Evolutionary conservation across 768 basidiomycete genomes (phyloP), one percentile per base, ranked within the genome.

Genomic region (Dentipellis fragilis): DNA sequence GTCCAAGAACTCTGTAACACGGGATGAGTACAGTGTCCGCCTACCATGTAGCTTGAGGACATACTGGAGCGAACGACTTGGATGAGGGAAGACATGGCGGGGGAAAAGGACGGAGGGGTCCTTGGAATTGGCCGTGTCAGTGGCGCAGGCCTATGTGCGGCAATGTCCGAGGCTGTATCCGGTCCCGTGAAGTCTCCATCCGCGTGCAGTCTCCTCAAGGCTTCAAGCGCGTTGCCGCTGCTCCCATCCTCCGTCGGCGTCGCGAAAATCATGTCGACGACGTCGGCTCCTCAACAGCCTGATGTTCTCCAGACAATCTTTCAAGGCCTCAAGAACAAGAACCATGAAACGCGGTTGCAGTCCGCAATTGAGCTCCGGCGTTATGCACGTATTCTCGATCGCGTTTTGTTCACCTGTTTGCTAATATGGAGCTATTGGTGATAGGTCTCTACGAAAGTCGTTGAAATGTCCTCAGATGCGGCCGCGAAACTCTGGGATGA

Each of bases 401-500:
- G 52, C 38, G 22, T 63, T 21, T 57, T 19, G 21, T 49, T 19
- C 34, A 8, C 36, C 29, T 29, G 29, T 29, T 36, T 55, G 8
- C 35, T 22, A 23, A 47, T 49, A 56, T 55, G 29, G 6, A 56
- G 61, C 57, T 34, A 49, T 45, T 35, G 12, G 10, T 47, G 55
- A 17, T 63, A 93, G 91, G 84, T 92, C 21, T 78, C 80, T 9
- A 80, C 80, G 35, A 81, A 80, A 5, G 78, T 89, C 3, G 78
- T 85, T 8, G 90, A 93, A 65, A 84, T 90, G 80, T 81, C 87
- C 10, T 82, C 88, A 1, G 90, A 92, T 61, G 82, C 82, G 11
- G 84, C 85, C 10, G 79, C 83, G 0, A 89, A 90, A 66, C 72
- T 92, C 50, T 93, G 89, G 89, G 88, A 92, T 58, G 86, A 90